Evolutionary conservation across 2,329 filamentous ascomycete genomes (phyloP), one percentile per base, ranked within the genome.

Genomic region (Monilinia polystroma): DNA sequence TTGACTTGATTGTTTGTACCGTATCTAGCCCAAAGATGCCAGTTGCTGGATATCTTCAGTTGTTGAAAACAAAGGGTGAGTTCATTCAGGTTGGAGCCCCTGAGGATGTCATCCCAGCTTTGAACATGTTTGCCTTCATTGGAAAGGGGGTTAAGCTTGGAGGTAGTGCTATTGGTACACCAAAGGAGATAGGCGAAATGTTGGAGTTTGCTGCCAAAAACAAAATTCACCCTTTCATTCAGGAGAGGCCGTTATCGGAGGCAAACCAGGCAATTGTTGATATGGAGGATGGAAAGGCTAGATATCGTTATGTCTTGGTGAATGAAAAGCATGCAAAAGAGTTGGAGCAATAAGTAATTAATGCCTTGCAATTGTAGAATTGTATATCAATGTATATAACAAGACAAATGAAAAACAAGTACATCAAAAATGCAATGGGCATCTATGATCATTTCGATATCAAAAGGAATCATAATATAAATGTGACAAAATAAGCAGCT

Each of bases 11-110:
- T 72, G 76, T 87, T 68, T 84, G 78, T 66, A 87, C 85, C 2
- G 81, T 85, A 14, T 83, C 82, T 3, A 78, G 76, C 1, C 78
- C 80, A 0, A 80, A 83, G 20, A 88, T 91, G 87, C 87, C 87
- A 1, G 74, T 90, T 45, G 75, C 78, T 63, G 78, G 83, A 60
- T 91, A 90, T 76, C 78, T 91, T 64, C 72, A 78, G 14, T 79
- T 91, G 18, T 79, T 90, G 23, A 81, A 82, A 66, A 77, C 81
- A 20, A 82, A 85, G 57, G 87, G 88, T 3, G 80, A 80, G 12
- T 85, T 89, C 69, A 82, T 89, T 67, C 86, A 90, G 75, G 59
- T 91, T 59, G 88, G 87, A 41, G 83, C 83, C 1, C 88, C 89
- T 0, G 89, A 91, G 72, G 81, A 82, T 67, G 75, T 75, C 79